Base-by-base conservation (phyloP, 495 filamentous ascomycete genomes). In the Penicillium nucicola region DNA sequence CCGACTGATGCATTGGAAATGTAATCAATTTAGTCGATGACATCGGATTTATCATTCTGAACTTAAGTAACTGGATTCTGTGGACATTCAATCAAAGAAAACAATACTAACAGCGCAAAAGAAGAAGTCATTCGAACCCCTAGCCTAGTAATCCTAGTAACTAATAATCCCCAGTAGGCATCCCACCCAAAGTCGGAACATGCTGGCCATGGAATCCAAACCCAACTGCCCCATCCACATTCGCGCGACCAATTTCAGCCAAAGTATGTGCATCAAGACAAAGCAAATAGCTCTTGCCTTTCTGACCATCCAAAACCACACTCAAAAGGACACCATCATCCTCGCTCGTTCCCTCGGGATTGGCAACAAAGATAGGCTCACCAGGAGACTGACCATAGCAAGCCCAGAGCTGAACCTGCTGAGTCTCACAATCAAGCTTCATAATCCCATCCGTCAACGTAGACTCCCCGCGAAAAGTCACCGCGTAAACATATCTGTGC, bases 191-290 rank as follows among this genome's bases (percentile, higher is more conserved):
- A 14, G 20, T 41, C 3, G 66, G 58, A 45, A 81, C 70, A 70
- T 88, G 82, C 31, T 71, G 64, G 2, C 88, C 89, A 69, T 92
- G 89, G 57, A 93, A 89, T 1, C 87, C 85, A 55, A 90, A 75
- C 1, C 68, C 79, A 45, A 93, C 74, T 6, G 75, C 75, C 17
- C 77, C 77, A 42, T 81, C 74, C 11, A 85, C 72, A 50, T 82
- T 74, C 2, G 88, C 89, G 7, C 83, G 72, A 0, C 87, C 87
- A 44, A 85, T 34, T 66, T 91, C 89, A 47, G 56, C 69, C 71
- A 92, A 74, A 13, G 72, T 76, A 48, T 58, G 79, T 13, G 88
- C 87, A 69, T 89, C 80, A 25, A 92, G 62, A 45, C 78, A 82
- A 17, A 91, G 61, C 41, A 93, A 65, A 61, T 91, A 92, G 40